phyloP scores from a whole-genome alignment of 148 eudicot species.

The Rhododendron ferrugineum region DNA sequence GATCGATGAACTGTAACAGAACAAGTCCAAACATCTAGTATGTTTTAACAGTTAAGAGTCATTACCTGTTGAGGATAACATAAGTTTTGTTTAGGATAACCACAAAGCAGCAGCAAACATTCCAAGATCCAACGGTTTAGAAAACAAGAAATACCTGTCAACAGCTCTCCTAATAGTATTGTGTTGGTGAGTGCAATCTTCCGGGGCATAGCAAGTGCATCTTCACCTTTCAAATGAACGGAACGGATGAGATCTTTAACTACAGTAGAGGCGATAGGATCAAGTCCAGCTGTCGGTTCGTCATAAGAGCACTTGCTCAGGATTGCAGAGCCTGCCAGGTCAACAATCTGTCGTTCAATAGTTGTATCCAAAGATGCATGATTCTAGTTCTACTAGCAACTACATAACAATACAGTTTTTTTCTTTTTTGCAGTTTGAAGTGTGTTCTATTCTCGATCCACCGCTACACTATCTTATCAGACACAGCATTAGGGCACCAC shows the following conservation, averaged over 20 bases:
- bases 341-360: too few relatives aligned
- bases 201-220: slow-evolving; percentile 68
- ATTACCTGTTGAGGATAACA: not conserved
- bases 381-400: not conserved
- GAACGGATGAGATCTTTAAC: slow-evolving; percentile 98
- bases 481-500: not conserved
- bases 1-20: too few relatives aligned
- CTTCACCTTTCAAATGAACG: slow-evolving; percentile 77
- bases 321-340: too few relatives aligned
- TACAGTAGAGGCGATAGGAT: slow-evolving; percentile 19
- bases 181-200: slow-evolving; percentile 84
- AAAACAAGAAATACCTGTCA: slow-evolving; percentile 52
- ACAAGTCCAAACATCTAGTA: too few relatives aligned
- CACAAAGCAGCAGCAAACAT: not conserved
- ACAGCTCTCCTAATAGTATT: slow-evolving; percentile 94
- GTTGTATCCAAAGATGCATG: not conserved
- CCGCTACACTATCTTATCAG: not conserved
- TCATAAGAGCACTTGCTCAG: too few relatives aligned
- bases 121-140: not conserved
- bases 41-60: too few relatives aligned
- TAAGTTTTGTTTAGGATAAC: slow-evolving; percentile 6
- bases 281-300: too few relatives aligned
- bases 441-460: not conserved
- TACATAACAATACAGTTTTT: not conserved
- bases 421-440: not conserved